These are phyloP conservation scores for Endoconidiophora laricicola DNA, from an alignment of 2,329 filamentous ascomycete genomes.

Conservation along the genomic window DNA sequence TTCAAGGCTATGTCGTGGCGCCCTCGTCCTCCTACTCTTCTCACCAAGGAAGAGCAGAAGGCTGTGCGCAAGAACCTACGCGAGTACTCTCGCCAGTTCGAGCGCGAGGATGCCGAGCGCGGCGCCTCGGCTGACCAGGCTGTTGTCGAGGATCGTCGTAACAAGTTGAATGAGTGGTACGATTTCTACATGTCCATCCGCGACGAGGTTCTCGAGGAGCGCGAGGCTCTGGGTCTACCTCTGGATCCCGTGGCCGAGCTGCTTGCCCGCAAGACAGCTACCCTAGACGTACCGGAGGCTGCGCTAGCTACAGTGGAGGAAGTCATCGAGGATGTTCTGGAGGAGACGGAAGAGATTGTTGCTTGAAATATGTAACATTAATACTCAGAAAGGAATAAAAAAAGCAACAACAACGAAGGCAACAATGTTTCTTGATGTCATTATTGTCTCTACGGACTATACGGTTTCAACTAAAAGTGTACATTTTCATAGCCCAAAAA, in stretches of 20 bases:
- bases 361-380: constrained; percentile 16
- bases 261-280: constrained; percentile 37
- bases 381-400: neutral
- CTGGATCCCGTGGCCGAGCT: constrained; percentile 46
- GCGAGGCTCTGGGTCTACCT: constrained; percentile 48
- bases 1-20: constrained; percentile 98
- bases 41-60: constrained; percentile 95
- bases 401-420: neutral
- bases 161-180: constrained; percentile 74
- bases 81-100: constrained; percentile 88
- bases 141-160: constrained; percentile 74
- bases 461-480: neutral
- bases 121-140: constrained; percentile 87
- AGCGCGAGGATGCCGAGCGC: constrained; percentile 86
- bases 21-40: constrained; percentile 75
- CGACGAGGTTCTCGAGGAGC: constrained; percentile 56
- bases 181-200: constrained; percentile 64
- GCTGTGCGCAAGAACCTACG: constrained; percentile 94
- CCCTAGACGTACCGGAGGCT: constrained; percentile 43
- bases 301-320: constrained; percentile 55
- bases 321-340: constrained; percentile 65
- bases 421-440: neutral
- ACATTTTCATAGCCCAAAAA: neutral
- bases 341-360: constrained; percentile 71
- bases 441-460: neutral